phyloP scores from a whole-genome alignment of 345 rosid species.

The Gossypium thurberi region DNA sequence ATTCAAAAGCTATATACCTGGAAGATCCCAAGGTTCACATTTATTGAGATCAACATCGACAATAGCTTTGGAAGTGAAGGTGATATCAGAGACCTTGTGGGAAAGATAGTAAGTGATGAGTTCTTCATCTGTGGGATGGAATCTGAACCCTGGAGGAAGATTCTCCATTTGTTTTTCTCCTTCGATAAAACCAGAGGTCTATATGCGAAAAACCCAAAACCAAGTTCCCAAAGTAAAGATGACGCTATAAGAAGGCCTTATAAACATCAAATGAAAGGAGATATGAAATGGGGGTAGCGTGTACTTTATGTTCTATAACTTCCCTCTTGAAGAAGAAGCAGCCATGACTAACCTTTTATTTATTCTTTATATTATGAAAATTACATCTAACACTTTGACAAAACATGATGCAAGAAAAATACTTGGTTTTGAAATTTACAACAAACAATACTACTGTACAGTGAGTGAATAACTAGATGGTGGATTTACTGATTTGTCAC shows the following conservation, averaged over 20 bases:
- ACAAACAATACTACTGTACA: conserved; percentile 2
- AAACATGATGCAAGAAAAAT: conserved; percentile 32
- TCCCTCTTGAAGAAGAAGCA: conserved; percentile 43
- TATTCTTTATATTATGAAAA: conserved; percentile 30
- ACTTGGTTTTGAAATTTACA: conserved; percentile 15
- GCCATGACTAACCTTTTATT: conserved; percentile 24
- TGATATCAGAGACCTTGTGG: conserved; percentile 52
- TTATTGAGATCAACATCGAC: conserved; percentile 95
- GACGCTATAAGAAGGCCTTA: conserved; percentile 8
- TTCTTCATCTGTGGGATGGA: conserved; percentile 97
- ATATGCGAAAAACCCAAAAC: background rate
- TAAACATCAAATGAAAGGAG: conserved; percentile 7
- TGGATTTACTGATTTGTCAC: conserved; percentile 10
- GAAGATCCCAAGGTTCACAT: conserved; percentile 98
- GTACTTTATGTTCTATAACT: conserved; percentile 12
- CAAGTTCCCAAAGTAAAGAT: background rate
- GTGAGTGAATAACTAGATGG: background rate
- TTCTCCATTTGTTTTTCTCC: conserved; percentile 44
- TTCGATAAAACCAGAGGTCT: background rate
- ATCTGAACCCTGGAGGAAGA: conserved; percentile 97
- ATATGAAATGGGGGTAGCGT: conserved; percentile 9
- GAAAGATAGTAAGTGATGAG: conserved; percentile 76
- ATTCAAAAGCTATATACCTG: conserved; percentile 44
- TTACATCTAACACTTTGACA: conserved; percentile 92
- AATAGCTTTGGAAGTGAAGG: conserved; percentile 72